These are phyloP conservation scores for Cymodocea nodosa DNA, from an alignment of 116 monocot species.

Conservation along the genomic window DNA sequence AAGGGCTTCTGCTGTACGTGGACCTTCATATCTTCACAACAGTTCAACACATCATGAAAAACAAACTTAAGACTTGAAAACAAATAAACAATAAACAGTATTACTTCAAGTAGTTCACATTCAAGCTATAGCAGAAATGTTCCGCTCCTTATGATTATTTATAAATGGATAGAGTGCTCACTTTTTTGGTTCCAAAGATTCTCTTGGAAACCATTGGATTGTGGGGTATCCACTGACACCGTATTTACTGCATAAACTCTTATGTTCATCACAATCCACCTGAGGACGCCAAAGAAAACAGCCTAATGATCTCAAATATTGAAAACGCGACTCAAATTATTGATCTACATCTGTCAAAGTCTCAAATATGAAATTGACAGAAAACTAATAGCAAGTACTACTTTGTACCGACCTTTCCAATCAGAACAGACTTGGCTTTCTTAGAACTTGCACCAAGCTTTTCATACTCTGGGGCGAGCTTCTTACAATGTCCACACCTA, in stretches of 20 bases:
- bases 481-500: slow-evolving; percentile 98
- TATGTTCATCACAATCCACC: slow-evolving; percentile 95
- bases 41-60: not conserved
- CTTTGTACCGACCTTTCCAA: slow-evolving; percentile 60
- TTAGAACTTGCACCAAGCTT: slow-evolving; percentile 77
- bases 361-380: not conserved
- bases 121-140: not conserved
- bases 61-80: not conserved
- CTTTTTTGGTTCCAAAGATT: slow-evolving; percentile 86
- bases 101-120: not conserved
- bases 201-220: slow-evolving; percentile 93
- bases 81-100: not conserved
- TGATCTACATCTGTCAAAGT: not conserved
- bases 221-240: slow-evolving; percentile 91
- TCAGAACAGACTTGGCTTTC: slow-evolving; percentile 81
- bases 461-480: slow-evolving; percentile 90
- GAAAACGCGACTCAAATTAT: not conserved
- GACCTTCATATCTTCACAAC: slow-evolving; percentile 22
- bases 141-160: not conserved
- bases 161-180: slow-evolving; percentile 24
- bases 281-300: slow-evolving; percentile 10
- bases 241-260: slow-evolving; percentile 78
- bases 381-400: not conserved
- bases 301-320: not conserved
- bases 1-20: slow-evolving; percentile 29